These are phyloP conservation scores for Heliosperma pusillum DNA, from an alignment of 148 eudicot species.

Conservation along the genomic window DNA sequence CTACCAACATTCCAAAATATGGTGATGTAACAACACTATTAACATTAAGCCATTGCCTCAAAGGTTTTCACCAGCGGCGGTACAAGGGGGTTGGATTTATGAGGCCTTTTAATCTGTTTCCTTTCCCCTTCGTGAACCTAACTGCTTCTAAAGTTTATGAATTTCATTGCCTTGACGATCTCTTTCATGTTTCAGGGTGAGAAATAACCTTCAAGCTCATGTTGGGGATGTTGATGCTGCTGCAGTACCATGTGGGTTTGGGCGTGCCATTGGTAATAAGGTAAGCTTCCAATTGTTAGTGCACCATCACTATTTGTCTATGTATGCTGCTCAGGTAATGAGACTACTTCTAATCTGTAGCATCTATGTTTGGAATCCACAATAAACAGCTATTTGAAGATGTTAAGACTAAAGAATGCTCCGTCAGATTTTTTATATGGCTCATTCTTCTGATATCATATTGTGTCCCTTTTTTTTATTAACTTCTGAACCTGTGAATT, in stretches of 20 bases:
- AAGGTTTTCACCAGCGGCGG: background rate
- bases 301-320: background rate
- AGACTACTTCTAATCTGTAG: slow-evolving; percentile 2
- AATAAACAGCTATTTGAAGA: background rate
- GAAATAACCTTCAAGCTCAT: slow-evolving; percentile 53
- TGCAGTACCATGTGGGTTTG: slow-evolving; percentile 97
- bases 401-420: background rate
- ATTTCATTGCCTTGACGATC: slow-evolving; percentile 9
- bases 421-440: too few relatives aligned
- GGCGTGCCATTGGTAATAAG: slow-evolving; percentile 95
- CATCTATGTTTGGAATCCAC: background rate
- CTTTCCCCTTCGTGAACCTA: background rate
- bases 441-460: too few relatives aligned
- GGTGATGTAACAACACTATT: background rate
- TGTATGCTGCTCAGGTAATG: background rate
- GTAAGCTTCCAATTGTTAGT: slow-evolving; percentile 32
- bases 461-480: too few relatives aligned
- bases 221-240: slow-evolving; percentile 89
- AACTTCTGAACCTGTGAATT: too few relatives aligned
- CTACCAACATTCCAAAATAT: background rate
- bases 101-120: too few relatives aligned
- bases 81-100: too few relatives aligned
- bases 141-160: background rate
- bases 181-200: slow-evolving; percentile 53
- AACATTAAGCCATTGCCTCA: background rate